Evolutionary conservation across 2,329 filamentous ascomycete genomes (phyloP), one percentile per base, ranked within the genome.

Genomic region (Colletotrichum phormii): DNA sequence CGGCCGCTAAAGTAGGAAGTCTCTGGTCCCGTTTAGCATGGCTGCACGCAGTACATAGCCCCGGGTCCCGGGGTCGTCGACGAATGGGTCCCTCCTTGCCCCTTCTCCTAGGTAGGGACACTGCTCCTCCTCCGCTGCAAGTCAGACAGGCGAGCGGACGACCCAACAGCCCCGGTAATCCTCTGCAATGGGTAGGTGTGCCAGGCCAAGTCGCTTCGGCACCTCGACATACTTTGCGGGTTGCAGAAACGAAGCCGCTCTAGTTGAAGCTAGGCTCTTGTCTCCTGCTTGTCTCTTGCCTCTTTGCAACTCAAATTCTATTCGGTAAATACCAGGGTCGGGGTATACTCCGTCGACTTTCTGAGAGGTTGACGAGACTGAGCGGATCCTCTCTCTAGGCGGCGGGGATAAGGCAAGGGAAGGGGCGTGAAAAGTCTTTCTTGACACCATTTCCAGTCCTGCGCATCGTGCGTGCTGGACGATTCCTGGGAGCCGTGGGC

Each of bases 1-100:
- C 69, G 69, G 69, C 65, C 58, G 70, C 70, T 72, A 72, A 72
- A 54, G 64, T 72, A 46, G 53, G 65, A 64, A 49, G 53, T 37
- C 58, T 51, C 64, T 69, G 70, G 59, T 31, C 26, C 59, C 64
- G 22, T 69, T 64, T 26, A n/a, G 54, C 65, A 64, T 35, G 51
- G n/a, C 42, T 49, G 24, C 69, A 64, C 24, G 59, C 37, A 29
- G 59, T 46, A 66, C 58, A 49, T 29, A 64, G 53, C 53, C 42
- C 59, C 64, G 26, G 64, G 33, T 35, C 54, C 53, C 53, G 46
- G 53, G 64, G 54, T 53, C 35, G 31, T 59, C 18, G 8, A 59
- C 1, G n/a, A 33, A 67, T 42, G 51, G 42, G 53, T 26, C 49
- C 42, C 35, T 49, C 64, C 22, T 8, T 68, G 24, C n/a, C 26